Evolutionary conservation across 345 rosid genomes (phyloP), one percentile per base, ranked within the genome.

Genomic region (Gossypium sturtianum): DNA sequence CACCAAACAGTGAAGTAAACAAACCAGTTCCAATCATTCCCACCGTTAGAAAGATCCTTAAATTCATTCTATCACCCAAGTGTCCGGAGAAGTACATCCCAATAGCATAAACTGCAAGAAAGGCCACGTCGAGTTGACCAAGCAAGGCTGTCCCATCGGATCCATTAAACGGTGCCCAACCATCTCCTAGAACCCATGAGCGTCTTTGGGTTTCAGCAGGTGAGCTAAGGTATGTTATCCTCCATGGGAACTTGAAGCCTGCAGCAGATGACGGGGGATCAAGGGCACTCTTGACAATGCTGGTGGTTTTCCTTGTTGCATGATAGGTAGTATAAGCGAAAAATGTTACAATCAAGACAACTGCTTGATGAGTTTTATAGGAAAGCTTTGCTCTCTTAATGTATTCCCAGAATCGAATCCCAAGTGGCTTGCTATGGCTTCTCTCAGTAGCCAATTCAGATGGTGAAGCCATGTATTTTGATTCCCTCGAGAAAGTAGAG

Each of bases 51-150:
- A 95, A 87, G 75, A 86, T 83, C 85, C 99, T 89, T 67, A 95
- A 77, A 76, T 95, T 84, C 86, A 88, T 74, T 80, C 98, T 90
- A 70, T 95, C 99, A 1, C 99, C 99, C 83, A 95, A 79, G 44
- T 91, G 98, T 27, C 99, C 99, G 0, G 99, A 88, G 59, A 89
- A 94, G 78, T 82, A 95, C 98, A 90, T 95, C 19, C 97, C 98
- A 1, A 87, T 54, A 11, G 98, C 97, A 73, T 95, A 95, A 2
- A 89, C 80, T 1, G 90, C 74, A 2, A 95, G 96, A 79, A 95
- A 95, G 23, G 98, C 98, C 73, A 95, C 70, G 54, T 95, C 99
- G 2, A 95, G 86, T 17, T 91, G 89, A n/a, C 97, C 98, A 2
- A 94, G 93, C 85, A 93, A 76, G 56, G 87, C 82, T 5, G 97